Evolutionary conservation across 805 yeast species (phyloP).

Genomic region (Pichia heedii): DNA sequence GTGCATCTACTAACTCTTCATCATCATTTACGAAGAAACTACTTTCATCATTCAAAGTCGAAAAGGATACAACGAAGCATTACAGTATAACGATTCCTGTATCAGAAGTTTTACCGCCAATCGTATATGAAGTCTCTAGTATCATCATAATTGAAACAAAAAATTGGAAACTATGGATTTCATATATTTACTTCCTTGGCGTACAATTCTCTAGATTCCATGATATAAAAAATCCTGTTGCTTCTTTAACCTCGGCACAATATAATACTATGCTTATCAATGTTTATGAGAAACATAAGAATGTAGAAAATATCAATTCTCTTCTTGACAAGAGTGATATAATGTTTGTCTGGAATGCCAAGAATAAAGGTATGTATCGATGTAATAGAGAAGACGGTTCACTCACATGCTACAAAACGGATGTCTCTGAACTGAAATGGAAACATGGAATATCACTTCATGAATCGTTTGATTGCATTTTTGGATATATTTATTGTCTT

Average conservation of each 20-base stretch:
- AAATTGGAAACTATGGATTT: constrained; percentile 43
- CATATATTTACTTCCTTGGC: constrained; percentile 37
- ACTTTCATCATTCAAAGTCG: neutral
- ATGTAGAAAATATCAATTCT: neutral
- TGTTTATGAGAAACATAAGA: neutral
- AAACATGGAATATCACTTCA: neutral
- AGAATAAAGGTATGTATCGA: neutral
- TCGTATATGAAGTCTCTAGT: neutral
- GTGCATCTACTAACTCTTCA: neutral
- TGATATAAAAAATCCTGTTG: constrained; percentile 31
- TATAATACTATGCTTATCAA: neutral
- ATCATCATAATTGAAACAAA: constrained; percentile 26
- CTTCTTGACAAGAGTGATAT: neutral
- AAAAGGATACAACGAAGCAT: neutral
- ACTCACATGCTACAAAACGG: neutral
- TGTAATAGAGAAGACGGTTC: neutral
- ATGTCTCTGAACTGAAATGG: neutral
- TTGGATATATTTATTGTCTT: neutral
- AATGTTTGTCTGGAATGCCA: neutral
- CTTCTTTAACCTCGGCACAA: constrained; percentile 22
- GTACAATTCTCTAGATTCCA: constrained; percentile 41
- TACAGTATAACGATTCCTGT: neutral
- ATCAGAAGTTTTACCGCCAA: neutral
- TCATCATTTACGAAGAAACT: neutral
- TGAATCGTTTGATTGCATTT: constrained; percentile 35